Evolutionary conservation across 1,139 yeast genomes (phyloP), one percentile per base, ranked within the genome.

Genomic region (Scheffersomyces titani): DNA sequence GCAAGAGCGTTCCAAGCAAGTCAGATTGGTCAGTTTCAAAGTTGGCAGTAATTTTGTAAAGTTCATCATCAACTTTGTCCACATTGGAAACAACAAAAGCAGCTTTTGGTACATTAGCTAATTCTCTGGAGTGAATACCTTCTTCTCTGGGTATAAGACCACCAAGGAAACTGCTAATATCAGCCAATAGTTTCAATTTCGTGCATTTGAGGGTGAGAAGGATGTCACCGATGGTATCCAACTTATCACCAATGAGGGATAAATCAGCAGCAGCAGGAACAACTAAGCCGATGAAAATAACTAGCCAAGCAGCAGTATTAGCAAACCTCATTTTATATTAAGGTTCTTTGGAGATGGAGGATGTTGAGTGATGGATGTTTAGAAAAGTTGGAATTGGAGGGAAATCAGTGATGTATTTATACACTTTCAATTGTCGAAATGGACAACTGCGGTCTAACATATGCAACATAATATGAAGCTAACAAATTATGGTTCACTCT

Each of bases 51-150:
- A 66, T 61, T 53, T 65, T 64, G 61, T 56, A 67, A 24, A 59
- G 54, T 50, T 60, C 71, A 19, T 63, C 64, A 22, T 53, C 66
- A 24, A 63, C 60, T 50, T 57, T 61, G 49, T 59, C 61, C 22
- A 65, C 70, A 51, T 65, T 65, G 51, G 71, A 63, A 21, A 70
- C 63, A 11, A 63, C 70, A 52, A 68, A 57, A 22, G 68, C 71
- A 52, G 71, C 72, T 56, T 63, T 59, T 21, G 72, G 72, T 9
- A 60, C 65, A 24, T 16, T 30, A 6, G 40, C 40, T 9, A 30
- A 9, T 4, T 30, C 40, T 16, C 40, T 30, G 3, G 40, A 3
- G 11, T 30, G 13, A 30, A 30, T 30, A 11, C 40, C 40, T 11
- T 30, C 40, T 24, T 24, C 40, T 30, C 40, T 30, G 40, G 40